Evolutionary conservation across 345 rosid genomes (phyloP), one percentile per base, ranked within the genome.

Genomic region (Crucihimalaya himalaica): DNA sequence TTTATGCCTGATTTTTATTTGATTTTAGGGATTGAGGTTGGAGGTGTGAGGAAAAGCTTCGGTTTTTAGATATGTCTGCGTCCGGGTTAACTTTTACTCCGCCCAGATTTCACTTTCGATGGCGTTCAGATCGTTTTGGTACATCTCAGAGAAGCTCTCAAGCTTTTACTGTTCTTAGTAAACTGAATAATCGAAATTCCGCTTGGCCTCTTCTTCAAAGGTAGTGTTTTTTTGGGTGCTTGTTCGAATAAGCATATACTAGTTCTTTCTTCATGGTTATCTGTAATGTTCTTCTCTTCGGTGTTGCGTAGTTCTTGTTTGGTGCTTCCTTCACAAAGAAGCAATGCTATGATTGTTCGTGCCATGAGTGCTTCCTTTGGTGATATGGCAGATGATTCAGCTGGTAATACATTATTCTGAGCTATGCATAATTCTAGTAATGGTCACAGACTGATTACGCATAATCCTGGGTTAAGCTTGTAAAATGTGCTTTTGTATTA

Each of bases 361-460:
- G 88, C 93, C 35, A 88, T 82, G 92, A 88, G 80, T 81, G 90
- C 98, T 83, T 89, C 97, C 40, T 86, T 66, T 75, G 89, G 92
- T 62, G 95, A 89, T 72, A 70, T 76, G 73, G 76, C 86, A 11
- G 80, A 84, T 63, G 84, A 83, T 62, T 76, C 88, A 70, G 25
- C 81, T 68, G 92, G 92, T 87, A 84, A 39, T 23, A 23, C 58
- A 29, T 53, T 4, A 18, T 61, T 46, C 31, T 61, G 5, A 53
- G 25, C 40, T 55, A 0, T 12, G 20, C 42, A 23, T 68, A 43
- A 11, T 16, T 63, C 34, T 63, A 34, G 46, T 54, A 5, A 68
- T 12, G 1, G 19, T 7, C 47, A 25, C 14, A 8, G 46, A 3
- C 54, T 60, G 12, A 16, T 68, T 21, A 59, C 4, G 29, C 56